Evolutionary conservation across 2,329 filamentous ascomycete species (phyloP).

Genomic region (Sporothrix schenckii): DNA sequence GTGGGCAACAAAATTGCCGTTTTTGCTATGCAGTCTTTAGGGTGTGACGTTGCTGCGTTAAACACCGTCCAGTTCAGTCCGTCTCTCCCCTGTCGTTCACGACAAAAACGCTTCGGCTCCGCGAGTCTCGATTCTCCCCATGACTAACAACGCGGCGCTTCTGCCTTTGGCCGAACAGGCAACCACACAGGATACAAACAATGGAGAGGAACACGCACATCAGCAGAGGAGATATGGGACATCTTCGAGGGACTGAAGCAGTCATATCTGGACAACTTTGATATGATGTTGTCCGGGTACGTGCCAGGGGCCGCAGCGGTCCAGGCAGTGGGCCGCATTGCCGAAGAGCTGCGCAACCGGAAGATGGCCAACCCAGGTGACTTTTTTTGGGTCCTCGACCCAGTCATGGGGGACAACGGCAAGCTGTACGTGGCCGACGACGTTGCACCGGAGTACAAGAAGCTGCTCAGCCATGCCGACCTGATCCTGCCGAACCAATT

Average conservation of each 20-base stretch:
- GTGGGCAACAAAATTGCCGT: conserved; percentile 98
- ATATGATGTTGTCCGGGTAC: conserved; percentile 94
- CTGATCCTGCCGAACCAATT: conserved; percentile 96
- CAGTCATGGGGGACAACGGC: conserved; percentile 97
- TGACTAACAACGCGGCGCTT: background rate
- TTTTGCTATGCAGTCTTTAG: conserved; percentile 89
- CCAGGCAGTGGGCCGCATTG: conserved; percentile 81
- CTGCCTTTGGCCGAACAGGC: conserved; percentile 54
- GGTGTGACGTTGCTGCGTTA: conserved; percentile 89
- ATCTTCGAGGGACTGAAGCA: conserved; percentile 83
- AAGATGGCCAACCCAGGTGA: conserved; percentile 66
- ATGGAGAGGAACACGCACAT: conserved; percentile 80
- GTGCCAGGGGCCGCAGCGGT: conserved; percentile 85
- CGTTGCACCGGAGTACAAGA: conserved; percentile 87
- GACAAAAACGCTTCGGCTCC: background rate
- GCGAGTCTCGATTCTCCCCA: background rate
- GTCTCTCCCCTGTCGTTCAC: conserved; percentile 41
- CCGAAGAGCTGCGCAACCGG: conserved; percentile 72
- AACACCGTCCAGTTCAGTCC: conserved; percentile 98
- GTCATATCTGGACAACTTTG: conserved; percentile 83
- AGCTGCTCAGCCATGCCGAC: conserved; percentile 77
- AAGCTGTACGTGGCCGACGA: conserved; percentile 88
- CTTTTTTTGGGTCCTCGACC: conserved; percentile 97
- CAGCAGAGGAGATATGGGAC: conserved; percentile 78
- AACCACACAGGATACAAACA: conserved; percentile 94